Evolutionary conservation across 495 filamentous ascomycete genomes (phyloP).

Genomic region (Arthonia radiata): DNA sequence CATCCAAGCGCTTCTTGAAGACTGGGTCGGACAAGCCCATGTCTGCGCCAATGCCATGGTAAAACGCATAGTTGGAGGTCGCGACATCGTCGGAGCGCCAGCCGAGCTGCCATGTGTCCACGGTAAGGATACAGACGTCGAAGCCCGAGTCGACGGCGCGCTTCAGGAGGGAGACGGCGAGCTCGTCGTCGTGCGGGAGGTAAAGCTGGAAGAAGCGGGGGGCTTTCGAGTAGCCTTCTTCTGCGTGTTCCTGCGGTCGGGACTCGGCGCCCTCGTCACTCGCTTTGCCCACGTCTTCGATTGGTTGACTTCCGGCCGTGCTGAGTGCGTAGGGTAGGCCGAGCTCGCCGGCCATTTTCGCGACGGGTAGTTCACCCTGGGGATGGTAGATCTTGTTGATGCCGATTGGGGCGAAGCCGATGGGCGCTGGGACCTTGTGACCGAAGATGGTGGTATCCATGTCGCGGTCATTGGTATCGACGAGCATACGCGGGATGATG

Average conservation of each 20-base stretch:
- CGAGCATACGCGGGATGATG: constrained; percentile 35
- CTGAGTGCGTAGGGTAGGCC: constrained; percentile 6
- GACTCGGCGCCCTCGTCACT: constrained; percentile 21
- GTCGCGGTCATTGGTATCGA: constrained; percentile 35
- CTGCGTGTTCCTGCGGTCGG: too few relatives aligned
- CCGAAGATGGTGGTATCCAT: constrained; percentile 35
- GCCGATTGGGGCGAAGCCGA: constrained; percentile 40
- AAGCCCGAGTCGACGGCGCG: constrained; percentile 31
- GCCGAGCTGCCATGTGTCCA: constrained; percentile 39
- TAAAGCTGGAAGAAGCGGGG: constrained; percentile 41
- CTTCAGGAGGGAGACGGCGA: constrained; percentile 27
- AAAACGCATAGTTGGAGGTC: constrained; percentile 37
- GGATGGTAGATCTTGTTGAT: constrained; percentile 42
- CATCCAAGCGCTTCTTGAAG: constrained; percentile 24
- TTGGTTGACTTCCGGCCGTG: constrained; percentile 30
- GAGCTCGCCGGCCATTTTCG: constrained; percentile 19
- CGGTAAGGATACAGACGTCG: constrained; percentile 32
- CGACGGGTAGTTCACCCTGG: constrained; percentile 29
- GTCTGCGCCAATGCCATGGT: constrained; percentile 28
- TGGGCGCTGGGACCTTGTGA: constrained; percentile 29
- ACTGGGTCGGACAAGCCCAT: constrained; percentile 33
- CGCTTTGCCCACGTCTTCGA: constrained; percentile 32
- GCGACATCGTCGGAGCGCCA: constrained; percentile 38
- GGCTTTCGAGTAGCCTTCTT: too few relatives aligned
- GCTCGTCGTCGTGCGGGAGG: constrained; percentile 35